Percentiles rank a stretch among this genome's conserved stretches.
phyloP scores from a whole-genome alignment of 129 eudicot genomes.

The Saposhnikovia divaricata region DNA sequence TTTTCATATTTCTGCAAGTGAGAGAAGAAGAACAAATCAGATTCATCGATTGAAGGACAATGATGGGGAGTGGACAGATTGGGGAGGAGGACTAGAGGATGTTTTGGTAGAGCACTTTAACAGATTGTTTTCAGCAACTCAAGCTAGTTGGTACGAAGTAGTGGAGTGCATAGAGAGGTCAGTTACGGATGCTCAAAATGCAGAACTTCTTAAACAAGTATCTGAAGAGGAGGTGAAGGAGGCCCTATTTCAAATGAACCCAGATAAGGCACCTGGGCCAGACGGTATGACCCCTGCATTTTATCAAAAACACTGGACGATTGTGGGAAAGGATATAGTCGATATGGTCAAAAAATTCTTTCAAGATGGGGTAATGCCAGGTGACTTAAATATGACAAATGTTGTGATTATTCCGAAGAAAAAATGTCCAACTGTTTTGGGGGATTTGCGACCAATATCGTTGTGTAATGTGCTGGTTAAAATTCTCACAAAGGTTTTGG shows the following conservation, averaged over 20 bases:
- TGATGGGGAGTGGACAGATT: no score
- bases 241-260: not conserved
- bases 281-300: no score
- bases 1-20: no score
- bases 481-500: not conserved
- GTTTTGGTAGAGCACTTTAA: no score
- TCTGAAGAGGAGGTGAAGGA: not conserved
- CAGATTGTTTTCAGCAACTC: no score
- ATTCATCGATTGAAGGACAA: no score
- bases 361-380: not conserved
- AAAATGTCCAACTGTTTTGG: not conserved
- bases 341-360: not conserved
- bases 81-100: no score
- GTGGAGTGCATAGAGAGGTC: not conserved
- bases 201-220: no score
- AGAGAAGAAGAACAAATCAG: no score
- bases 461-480: no score
- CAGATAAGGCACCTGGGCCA: not conserved
- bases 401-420: not conserved
- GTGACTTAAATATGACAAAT: not conserved
- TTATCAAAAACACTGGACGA: not conserved
- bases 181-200: not conserved
- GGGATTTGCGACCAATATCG: not conserved
- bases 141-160: not conserved
- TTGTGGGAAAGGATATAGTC: not conserved